Evolutionary conservation across 208 protist genomes (phyloP), one percentile per base, ranked within the genome.

Genomic region (Trypanosoma theileri): DNA sequence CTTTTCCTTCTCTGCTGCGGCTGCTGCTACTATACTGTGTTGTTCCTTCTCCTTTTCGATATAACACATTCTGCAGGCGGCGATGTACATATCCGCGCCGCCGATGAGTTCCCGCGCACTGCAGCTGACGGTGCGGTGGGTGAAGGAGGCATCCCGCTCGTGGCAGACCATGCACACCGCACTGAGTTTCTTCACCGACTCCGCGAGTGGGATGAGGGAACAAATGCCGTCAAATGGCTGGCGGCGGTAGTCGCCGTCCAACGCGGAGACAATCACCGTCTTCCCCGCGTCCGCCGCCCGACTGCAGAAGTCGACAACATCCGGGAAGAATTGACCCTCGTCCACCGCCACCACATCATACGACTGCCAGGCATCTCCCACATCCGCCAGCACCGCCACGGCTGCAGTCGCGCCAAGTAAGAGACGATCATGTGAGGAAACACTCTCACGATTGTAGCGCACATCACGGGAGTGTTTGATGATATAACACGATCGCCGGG

Each of bases 331-430:
- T 75, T 97, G 92, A 0, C 92, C 92, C 59, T 97, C 96, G 62
- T 98, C 96, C 21, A 98, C 87, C 3, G 92, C 96, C 26, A 98
- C 87, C 7, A 98, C 89, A 53, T 98, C 94, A 60, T 87, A 95
- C 19, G 67, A n/a, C 35, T 76, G 28, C 66, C 86, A 93, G 13
- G 60, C 51, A 26, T 91, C 79, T 22, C 48, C 69, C 13, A 95
- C 78, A 41, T 93, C 87, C 10, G n/a, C 35, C 6, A 98, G 79
- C 31, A 42, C 26, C 46, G 75, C 57, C 54, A 89, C 87, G 17
- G 88, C 79, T 10, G 81, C 82, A 3, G 93, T 72, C 7, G 92
- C 94, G 22, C 64, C 54, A 10, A 95, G 73, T 42, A 71, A 78
- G 19, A 78, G 44, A 68, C 83, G 62, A 68, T 98, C 94, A 65